Percentiles rank a stretch among this genome's conserved stretches.
Conservation (phyloP, 805 yeast species). For the Wickerhamomyces kurtzmanii region DNA sequence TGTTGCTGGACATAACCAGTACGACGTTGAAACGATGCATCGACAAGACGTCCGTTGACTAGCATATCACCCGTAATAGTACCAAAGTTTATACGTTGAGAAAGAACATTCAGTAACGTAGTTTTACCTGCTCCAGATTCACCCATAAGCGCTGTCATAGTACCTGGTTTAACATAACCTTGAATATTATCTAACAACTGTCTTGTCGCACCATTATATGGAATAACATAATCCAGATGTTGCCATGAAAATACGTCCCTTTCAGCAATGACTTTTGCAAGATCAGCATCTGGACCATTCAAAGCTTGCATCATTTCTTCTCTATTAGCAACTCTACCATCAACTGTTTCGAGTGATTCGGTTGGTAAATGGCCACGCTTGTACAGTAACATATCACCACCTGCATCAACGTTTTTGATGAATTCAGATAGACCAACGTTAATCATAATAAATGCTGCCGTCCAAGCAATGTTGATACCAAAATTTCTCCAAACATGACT, state of each 20-base stretch:
- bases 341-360: constrained; percentile 22
- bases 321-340: constrained; percentile 25
- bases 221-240: constrained; percentile 16
- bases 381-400: constrained; percentile 30
- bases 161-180: constrained; percentile 43
- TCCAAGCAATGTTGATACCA: constrained; percentile 44
- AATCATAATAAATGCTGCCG: constrained; percentile 23
- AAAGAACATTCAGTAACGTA: constrained; percentile 41
- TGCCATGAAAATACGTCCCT: constrained; percentile 17
- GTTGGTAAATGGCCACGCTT: constrained; percentile 33
- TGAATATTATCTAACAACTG: constrained; percentile 41
- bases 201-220: constrained; percentile 28
- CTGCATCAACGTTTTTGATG: constrained; percentile 24
- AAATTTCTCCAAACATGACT: constrained; percentile 46
- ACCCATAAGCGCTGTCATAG: constrained; percentile 53
- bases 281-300: constrained; percentile 3
- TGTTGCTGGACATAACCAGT: constrained; percentile 52
- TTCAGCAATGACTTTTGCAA: constrained; percentile 12
- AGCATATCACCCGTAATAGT: constrained; percentile 46
- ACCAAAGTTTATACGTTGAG: constrained; percentile 42
- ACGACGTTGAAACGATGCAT: constrained; percentile 40
- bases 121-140: constrained; percentile 62
- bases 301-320: constrained; percentile 25
- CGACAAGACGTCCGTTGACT: constrained; percentile 41
- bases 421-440: constrained; percentile 26